Conservation (phyloP, 2,329 filamentous ascomycete genomes). For the Aureobasidium sp. region DNA sequence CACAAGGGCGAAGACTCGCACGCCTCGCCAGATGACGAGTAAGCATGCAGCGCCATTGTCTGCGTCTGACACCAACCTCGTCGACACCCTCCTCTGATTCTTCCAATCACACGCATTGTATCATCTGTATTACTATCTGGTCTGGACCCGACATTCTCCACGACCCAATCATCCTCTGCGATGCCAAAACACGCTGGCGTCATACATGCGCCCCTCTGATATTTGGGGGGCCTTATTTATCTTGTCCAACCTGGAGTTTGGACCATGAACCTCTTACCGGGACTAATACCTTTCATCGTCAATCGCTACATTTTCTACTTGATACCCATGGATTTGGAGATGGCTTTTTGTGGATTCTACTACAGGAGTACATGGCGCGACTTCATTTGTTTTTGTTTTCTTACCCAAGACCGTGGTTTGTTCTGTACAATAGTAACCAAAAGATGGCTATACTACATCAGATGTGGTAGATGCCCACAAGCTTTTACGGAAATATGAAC, state of each 20-base stretch:
- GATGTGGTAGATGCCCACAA: not conserved
- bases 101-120: not conserved
- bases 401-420: not conserved
- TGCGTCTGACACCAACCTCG: not conserved
- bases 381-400: not conserved
- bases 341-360: not conserved
- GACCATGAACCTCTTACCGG: not conserved
- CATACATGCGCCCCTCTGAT: not conserved
- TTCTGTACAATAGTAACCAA: slow-evolving; percentile 3
- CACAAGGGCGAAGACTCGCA: slow-evolving; percentile 66
- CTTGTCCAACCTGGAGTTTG: slow-evolving; percentile 6
- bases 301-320: slow-evolving; percentile 26
- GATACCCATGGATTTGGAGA: slow-evolving; percentile 16
- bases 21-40: slow-evolving; percentile 42
- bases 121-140: slow-evolving; percentile 2
- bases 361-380: slow-evolving; percentile 3
- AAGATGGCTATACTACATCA: not conserved
- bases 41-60: slow-evolving; percentile 15
- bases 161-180: not conserved
- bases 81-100: not conserved
- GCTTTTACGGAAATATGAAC: not conserved
- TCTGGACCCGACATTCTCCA: not conserved
- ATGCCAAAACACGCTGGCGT: slow-evolving; percentile 1
- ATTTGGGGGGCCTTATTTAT: not conserved
- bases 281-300: slow-evolving; percentile 24